Base-by-base conservation (phyloP, 257 asterid genomes). In the Rauvolfia tetraphylla region DNA sequence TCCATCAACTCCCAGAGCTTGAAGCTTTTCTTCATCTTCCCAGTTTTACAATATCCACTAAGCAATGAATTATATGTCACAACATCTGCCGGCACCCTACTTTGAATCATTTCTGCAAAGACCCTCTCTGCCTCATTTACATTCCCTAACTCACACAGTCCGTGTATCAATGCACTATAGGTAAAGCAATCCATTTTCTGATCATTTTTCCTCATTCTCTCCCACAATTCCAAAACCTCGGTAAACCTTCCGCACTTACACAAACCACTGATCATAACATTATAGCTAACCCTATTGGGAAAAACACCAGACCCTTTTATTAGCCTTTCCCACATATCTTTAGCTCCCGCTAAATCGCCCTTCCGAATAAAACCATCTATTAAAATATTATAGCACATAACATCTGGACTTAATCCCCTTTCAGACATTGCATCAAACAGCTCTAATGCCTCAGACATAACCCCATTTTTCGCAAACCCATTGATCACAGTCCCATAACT, bases 341-440 rank as follows among this genome's bases (percentile, higher is more conserved):
- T 86, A 7, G 89, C 97, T 42, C 79, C 88, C 20, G 56, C 66
- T 15, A 75, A 80, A 72, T 91, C 89, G 1, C 94, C 96, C 65
- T 76, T 85, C 88, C 74, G 86, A 51, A 91, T 78, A 79, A 81
- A 89, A 46, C 97, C 99, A 76, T 92, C 91, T 58, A 92, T 88
- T 75, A 92, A 81, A 77, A 90, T 88, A 81, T 91, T 92, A 79
- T 88, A 92, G 83, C 98, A 95, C 77, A 81, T 79, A 33, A 90
- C 91, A 79, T 90, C 98, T 12, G 96, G 91, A 79, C 29, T 79
- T 75, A 92, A 73, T 15, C 89, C 96, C 82, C 96, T 83, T 63
- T 88, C 92, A 63, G 79, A 84, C 98, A 95, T 95, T 87, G 85
- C 97, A 73, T 95, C 98, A 42, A 95, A 86, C 94, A 93, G 87